Base-by-base conservation (phyloP, 352 stramenopile species). In the Phytophthora fragariae region DNA sequence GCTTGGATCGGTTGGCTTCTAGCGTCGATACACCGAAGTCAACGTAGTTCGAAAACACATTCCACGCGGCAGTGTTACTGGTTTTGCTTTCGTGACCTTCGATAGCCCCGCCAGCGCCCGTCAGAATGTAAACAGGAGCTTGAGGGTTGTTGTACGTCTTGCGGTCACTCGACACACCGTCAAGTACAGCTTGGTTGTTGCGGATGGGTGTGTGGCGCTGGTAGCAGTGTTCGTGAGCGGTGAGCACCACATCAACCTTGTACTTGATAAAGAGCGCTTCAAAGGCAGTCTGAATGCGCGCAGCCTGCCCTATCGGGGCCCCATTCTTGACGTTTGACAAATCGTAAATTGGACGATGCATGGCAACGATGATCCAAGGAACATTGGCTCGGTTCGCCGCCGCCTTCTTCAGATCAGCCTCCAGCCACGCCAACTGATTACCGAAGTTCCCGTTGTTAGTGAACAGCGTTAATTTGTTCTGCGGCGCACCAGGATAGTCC, bases 311-410 rank as follows among this genome's bases (percentile, higher is more conserved):
- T 14, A 61, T 75, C 2, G 76, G 71, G 12, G 61, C 47, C 6
- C 68, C 49, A 44, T 76, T 55, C 12, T 53, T 47, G 49, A 54
- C 50, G 24, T 24, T 56, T 3, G 55, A 57, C 1, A 70, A 46
- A 10, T 64, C 73, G 50, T 88, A 86, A 27, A 86, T 60, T 21
- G 81, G 70, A n/a, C 83, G 79, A 14, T 91, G 83, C 75, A 86
- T 85, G 2, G 54, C 76, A 1, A 91, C 80, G 37, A 91, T 73
- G 50, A 89, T 31, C 83, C 81, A 89, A 27, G 83, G 83, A 0
- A 80, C 69, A 1, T 78, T 80, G 1, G 21, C 73, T 12, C 81
- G 81, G 56, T 87, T 89, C 17, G 62, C 81, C 14, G 72, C 66
- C 1, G 81, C 81, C 24, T 76, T 81, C 58, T 82, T 76, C 9